Evolutionary conservation across 139 green algal genomes (phyloP).

Genomic region (Chlamydomonas asymmetrica): DNA sequence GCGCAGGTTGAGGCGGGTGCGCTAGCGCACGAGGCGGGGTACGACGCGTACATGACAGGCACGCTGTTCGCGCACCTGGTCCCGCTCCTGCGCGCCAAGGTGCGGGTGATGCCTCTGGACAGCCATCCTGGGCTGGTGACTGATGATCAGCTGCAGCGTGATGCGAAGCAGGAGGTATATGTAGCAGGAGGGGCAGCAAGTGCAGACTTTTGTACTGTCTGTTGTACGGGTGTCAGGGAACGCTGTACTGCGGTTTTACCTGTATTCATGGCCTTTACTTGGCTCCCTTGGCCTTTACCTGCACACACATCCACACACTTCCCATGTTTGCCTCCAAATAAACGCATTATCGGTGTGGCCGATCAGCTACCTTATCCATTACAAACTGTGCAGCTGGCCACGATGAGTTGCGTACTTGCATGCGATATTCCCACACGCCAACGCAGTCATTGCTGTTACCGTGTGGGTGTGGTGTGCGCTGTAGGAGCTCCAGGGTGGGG

Average conservation of each 20-base stretch:
- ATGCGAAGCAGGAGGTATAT: not conserved
- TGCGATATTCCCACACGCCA: not conserved
- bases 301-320: too few relatives aligned
- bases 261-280: too few relatives aligned
- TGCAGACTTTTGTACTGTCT: not conserved
- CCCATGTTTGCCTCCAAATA: too few relatives aligned
- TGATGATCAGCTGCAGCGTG: not conserved
- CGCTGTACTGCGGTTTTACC: not conserved
- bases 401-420: not conserved
- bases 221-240: not conserved
- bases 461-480: not conserved
- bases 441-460: too few relatives aligned
- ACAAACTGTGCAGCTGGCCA: not conserved
- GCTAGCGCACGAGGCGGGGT: constrained; percentile 71
- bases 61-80: constrained; percentile 34
- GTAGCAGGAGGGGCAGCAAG: not conserved
- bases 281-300: too few relatives aligned
- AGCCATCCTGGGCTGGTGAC: not conserved
- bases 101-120: constrained; percentile 18
- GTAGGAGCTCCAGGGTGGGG: not conserved
- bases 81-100: not conserved
- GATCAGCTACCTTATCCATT: too few relatives aligned
- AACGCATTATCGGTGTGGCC: too few relatives aligned
- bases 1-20: not conserved
- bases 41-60: constrained; percentile 80